Percentiles rank a stretch among this genome's conserved stretches.
Conservation (phyloP, 352 stramenopile genomes). For the Phytopythium oedochilum region DNA sequence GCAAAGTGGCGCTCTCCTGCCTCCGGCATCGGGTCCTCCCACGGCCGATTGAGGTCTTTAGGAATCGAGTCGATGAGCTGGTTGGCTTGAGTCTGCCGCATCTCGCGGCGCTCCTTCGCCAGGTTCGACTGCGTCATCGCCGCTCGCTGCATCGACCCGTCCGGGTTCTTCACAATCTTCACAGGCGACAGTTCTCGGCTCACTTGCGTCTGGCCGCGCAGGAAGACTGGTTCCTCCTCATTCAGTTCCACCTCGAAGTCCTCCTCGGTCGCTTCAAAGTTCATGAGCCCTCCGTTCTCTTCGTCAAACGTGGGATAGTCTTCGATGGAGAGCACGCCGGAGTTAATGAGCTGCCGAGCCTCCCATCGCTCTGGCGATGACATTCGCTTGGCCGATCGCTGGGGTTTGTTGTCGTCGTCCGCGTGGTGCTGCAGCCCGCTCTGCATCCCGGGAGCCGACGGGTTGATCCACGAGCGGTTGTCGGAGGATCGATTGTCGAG, state of each 20-base stretch:
- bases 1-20: slow-evolving; percentile 97
- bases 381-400: slow-evolving; percentile 84
- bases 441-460: slow-evolving; percentile 83
- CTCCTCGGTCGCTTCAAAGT: slow-evolving; percentile 79
- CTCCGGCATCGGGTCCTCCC: slow-evolving; percentile 98
- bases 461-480: slow-evolving; percentile 78
- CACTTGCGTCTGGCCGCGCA: slow-evolving; percentile 92
- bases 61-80: slow-evolving; percentile 96
- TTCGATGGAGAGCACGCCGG: slow-evolving; percentile 96
- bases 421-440: slow-evolving; percentile 40
- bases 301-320: slow-evolving; percentile 98
- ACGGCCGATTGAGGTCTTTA: slow-evolving; percentile 98
- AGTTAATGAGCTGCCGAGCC: slow-evolving; percentile 97
- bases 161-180: slow-evolving; percentile 99
- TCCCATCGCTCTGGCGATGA: slow-evolving; percentile 97
- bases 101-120: slow-evolving; percentile 96
- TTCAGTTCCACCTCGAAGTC: slow-evolving; percentile 95
- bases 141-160: slow-evolving; percentile 96
- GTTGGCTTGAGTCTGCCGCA: slow-evolving; percentile 96
- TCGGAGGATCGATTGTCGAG: slow-evolving; percentile 44
- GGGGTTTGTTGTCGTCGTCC: slow-evolving; percentile 69
- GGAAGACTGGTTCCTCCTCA: slow-evolving; percentile 96
- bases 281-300: slow-evolving; percentile 85
- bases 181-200: slow-evolving; percentile 92
- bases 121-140: slow-evolving; percentile 96